Evolutionary conservation across 768 basidiomycete genomes (phyloP).

Genomic region (Boletus coccyginus): DNA sequence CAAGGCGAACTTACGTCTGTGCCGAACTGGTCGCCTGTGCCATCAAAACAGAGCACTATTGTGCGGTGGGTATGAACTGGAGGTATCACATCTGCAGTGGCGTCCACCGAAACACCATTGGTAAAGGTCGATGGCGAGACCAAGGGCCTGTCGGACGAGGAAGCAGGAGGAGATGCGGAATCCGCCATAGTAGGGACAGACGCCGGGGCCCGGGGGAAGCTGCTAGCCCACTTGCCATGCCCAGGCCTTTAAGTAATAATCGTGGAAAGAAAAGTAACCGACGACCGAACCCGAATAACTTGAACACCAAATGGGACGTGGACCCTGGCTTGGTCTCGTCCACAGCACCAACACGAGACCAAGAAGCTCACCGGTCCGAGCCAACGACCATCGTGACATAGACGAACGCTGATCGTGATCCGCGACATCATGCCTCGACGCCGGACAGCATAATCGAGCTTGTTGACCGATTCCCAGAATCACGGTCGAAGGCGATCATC

Average conservation of each 20-base stretch:
- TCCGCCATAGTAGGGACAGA: conserved; percentile 15
- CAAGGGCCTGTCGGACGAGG: conserved; percentile 4
- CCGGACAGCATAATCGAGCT: no score
- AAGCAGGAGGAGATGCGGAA: neutral
- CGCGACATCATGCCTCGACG: neutral
- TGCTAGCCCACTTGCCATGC: neutral
- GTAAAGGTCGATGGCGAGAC: conserved; percentile 8
- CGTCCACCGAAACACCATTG: neutral
- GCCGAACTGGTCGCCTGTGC: conserved; percentile 62
- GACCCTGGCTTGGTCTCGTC: neutral
- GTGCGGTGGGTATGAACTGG: conserved; percentile 47
- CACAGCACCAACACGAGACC: neutral
- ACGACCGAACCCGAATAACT: conserved; percentile 22
- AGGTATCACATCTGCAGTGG: conserved; percentile 39
- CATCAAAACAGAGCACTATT: conserved; percentile 69
- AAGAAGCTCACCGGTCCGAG: no score
- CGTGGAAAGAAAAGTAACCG: neutral
- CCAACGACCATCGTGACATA: no score
- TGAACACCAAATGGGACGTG: neutral
- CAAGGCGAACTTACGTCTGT: conserved; percentile 44
- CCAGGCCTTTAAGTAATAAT: conserved; percentile 3
- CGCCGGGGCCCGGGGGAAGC: neutral
- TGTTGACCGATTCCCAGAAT: no score
- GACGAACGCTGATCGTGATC: neutral
- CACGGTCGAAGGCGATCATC: no score